These are phyloP conservation scores for Physcia stellaris DNA, from an alignment of 495 filamentous ascomycete species.

Conservation along the genomic window DNA sequence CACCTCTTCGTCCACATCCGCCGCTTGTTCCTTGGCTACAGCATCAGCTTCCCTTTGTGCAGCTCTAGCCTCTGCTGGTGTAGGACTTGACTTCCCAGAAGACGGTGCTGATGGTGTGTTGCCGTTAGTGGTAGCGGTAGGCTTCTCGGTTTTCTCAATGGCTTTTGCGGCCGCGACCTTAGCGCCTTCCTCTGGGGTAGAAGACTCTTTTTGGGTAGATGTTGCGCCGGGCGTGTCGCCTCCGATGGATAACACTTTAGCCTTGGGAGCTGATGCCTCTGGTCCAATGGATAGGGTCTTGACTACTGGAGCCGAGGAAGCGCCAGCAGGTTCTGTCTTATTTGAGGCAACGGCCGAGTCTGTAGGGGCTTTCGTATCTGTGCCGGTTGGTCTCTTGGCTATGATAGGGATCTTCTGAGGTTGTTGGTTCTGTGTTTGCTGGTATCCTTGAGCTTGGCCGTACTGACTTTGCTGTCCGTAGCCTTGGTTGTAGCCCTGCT, in stretches of 20 bases:
- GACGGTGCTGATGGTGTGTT: slow-evolving; percentile 64
- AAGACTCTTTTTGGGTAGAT: slow-evolving; percentile 39
- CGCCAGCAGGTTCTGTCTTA: slow-evolving; percentile 16
- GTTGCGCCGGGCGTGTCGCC: slow-evolving; percentile 26
- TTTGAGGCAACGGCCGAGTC: slow-evolving; percentile 15
- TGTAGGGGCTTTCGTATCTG: slow-evolving; percentile 25
- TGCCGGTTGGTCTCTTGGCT: slow-evolving; percentile 41
- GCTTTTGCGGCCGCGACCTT: slow-evolving; percentile 73
- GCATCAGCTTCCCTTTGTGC: slow-evolving; percentile 61
- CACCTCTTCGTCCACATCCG: slow-evolving; percentile 81
- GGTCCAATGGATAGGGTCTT: slow-evolving; percentile 58
- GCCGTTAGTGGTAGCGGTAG: slow-evolving; percentile 40
- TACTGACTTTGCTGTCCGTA: slow-evolving; percentile 45
- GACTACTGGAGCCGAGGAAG: slow-evolving; percentile 42
- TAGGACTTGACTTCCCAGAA: slow-evolving; percentile 64
- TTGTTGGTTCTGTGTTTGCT: slow-evolving; percentile 36
- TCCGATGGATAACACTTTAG: slow-evolving; percentile 56
- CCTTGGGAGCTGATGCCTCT: slow-evolving; percentile 40
- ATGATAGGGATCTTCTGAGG: slow-evolving; percentile 46
- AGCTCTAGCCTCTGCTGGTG: slow-evolving; percentile 30
- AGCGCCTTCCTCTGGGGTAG: slow-evolving; percentile 33
- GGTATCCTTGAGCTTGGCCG: slow-evolving; percentile 36
- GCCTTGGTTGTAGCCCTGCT: slow-evolving; percentile 42
- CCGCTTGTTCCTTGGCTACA: slow-evolving; percentile 74
- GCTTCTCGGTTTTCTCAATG: slow-evolving; percentile 63